phyloP scores from a whole-genome alignment of 768 basidiomycete genomes.

The Wakefieldia striispora region DNA sequence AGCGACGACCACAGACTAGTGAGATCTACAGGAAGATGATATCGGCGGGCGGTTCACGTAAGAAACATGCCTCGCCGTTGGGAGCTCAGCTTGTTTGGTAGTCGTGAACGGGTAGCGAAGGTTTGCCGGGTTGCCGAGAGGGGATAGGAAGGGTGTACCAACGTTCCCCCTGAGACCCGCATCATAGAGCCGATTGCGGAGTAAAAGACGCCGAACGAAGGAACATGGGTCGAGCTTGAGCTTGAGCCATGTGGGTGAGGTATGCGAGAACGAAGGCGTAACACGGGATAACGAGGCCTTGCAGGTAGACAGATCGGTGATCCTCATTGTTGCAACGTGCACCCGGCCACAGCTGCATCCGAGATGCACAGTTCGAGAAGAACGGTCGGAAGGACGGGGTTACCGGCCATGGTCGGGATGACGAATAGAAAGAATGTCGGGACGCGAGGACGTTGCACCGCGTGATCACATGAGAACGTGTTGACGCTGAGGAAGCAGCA shows the following conservation, averaged over 20 bases:
- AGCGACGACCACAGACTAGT: too few species aligned
- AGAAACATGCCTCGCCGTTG: background rate
- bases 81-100: background rate
- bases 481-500: background rate
- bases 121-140: constrained; percentile 11
- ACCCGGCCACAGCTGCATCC: background rate
- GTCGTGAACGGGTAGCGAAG: constrained; percentile 4
- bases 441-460: background rate
- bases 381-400: background rate
- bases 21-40: background rate
- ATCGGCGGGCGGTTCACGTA: background rate
- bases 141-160: constrained; percentile 1
- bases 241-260: constrained; percentile 2
- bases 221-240: background rate
- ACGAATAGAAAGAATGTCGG: background rate
- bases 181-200: constrained; percentile 6
- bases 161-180: background rate
- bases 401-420: background rate
- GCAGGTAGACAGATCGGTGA: constrained; percentile 6
- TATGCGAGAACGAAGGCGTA: background rate
- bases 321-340: constrained; percentile 19
- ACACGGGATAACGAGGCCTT: background rate
- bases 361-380: background rate
- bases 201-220: background rate
- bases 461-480: background rate